Evolutionary conservation across 78 protist genomes (phyloP).

Genomic region (Blattamonas nauphoetae): DNA sequence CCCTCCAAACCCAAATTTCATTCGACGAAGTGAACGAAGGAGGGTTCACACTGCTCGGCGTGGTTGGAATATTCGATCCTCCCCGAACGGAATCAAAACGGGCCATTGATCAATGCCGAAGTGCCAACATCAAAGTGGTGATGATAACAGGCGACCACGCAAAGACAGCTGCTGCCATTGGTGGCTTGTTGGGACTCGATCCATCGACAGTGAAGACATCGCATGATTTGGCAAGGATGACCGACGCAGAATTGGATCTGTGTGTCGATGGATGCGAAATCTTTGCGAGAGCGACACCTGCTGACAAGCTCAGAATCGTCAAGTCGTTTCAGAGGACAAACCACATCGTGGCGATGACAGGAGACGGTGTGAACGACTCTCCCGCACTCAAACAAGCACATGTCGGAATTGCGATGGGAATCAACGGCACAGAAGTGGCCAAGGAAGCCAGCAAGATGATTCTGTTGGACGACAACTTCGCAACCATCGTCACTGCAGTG

Average conservation of each 20-base stretch:
- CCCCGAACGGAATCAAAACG: conserved; percentile 9
- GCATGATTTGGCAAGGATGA: not conserved
- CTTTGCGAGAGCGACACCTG: conserved; percentile 18
- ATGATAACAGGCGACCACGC: conserved; percentile 37
- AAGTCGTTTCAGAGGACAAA: not conserved
- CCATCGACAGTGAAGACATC: not conserved
- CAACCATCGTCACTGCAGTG: conserved; percentile 81
- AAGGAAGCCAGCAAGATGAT: conserved; percentile 61
- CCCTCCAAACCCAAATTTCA: too few relatives aligned
- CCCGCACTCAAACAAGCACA: conserved; percentile 80
- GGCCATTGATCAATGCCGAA: conserved; percentile 21
- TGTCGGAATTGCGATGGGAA: conserved; percentile 94
- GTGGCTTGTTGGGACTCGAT: not conserved
- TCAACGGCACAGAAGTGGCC: conserved; percentile 83
- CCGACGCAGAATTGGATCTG: not conserved
- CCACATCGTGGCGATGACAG: not conserved
- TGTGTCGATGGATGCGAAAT: not conserved
- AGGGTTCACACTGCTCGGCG: conserved; percentile 15
- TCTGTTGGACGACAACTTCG: conserved; percentile 91
- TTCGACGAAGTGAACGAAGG: not conserved
- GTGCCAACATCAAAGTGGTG: conserved; percentile 15
- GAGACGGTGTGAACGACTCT: conserved; percentile 65
- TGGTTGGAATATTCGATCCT: conserved; percentile 38
- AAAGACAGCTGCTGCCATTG: not conserved
- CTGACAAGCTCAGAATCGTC: conserved; percentile 21